Conservation (phyloP, 345 rosid genomes). For the Rhodamnia rubescens region DNA sequence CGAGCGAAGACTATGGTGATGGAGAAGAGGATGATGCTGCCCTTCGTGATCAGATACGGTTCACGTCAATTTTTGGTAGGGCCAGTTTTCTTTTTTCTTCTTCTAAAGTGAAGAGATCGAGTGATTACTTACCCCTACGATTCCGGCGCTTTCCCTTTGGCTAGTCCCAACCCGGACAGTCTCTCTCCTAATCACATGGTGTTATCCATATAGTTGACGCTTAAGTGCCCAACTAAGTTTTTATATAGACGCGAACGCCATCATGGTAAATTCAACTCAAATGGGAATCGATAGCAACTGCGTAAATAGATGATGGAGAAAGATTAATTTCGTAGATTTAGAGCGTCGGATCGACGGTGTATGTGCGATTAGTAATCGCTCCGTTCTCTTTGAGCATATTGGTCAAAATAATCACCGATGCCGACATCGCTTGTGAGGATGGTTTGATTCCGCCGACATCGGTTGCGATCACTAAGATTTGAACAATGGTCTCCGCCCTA, state of each 20-base stretch:
- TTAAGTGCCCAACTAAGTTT: background rate
- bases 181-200: background rate
- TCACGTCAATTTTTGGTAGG: background rate
- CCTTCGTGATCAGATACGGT: background rate
- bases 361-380: background rate
- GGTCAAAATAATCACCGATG: accelerated
- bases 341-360: accelerated
- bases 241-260: background rate
- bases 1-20: background rate
- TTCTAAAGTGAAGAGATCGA: background rate
- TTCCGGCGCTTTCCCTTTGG: background rate
- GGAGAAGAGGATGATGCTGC: background rate
- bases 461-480: background rate
- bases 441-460: too few species aligned
- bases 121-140: background rate
- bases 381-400: accelerated
- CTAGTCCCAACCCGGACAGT: background rate
- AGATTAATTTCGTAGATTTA: background rate
- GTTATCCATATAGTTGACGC: background rate
- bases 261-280: background rate
- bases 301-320: background rate
- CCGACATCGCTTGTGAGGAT: background rate
- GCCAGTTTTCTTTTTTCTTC: background rate
- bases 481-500: background rate
- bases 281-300: background rate